Percentiles rank a stretch among this genome's conserved stretches.
These are phyloP conservation scores for Rosa chinensis DNA, from an alignment of 306 rosid species.

Conservation along the genomic window DNA sequence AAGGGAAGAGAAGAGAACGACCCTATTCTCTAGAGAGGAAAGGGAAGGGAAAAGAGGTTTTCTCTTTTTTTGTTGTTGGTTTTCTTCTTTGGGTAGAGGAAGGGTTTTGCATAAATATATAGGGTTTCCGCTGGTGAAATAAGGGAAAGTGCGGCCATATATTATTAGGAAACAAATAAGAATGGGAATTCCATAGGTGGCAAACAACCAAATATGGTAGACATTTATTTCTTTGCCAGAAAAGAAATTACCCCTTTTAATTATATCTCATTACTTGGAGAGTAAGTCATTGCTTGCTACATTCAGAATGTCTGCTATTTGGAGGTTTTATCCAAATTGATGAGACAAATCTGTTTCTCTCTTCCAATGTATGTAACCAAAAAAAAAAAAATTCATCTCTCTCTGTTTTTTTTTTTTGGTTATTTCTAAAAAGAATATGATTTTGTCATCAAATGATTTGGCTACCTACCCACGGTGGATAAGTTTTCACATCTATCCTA, in stretches of 20 bases:
- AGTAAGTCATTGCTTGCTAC: conserved; percentile 34
- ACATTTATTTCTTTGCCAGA: conserved; percentile 17
- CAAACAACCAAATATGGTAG: conserved; percentile 48
- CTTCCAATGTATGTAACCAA: neutral
- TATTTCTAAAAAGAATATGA: too few species aligned
- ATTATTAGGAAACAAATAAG: conserved; percentile 38
- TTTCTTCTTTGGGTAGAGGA: neutral
- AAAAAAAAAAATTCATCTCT: neutral
- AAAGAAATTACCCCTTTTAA: neutral
- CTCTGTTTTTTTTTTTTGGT: neutral
- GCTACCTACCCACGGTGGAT: too few species aligned
- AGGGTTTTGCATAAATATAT: conserved; percentile 19
- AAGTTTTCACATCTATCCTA: too few species aligned
- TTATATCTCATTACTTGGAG: conserved; percentile 30
- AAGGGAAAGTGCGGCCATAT: conserved; percentile 46
- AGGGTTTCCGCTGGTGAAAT: conserved; percentile 29
- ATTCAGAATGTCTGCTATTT: conserved; percentile 22
- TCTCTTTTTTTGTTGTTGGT: neutral
- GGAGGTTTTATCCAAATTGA: too few species aligned
- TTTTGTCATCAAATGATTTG: too few species aligned
- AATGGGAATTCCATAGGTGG: conserved; percentile 47
- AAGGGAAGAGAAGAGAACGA: neutral
- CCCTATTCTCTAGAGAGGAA: conserved; percentile 14
- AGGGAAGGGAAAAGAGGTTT: conserved; percentile 6
- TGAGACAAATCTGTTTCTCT: neutral